Conservation (phyloP, 768 basidiomycete genomes). For the Russula olivacea region DNA sequence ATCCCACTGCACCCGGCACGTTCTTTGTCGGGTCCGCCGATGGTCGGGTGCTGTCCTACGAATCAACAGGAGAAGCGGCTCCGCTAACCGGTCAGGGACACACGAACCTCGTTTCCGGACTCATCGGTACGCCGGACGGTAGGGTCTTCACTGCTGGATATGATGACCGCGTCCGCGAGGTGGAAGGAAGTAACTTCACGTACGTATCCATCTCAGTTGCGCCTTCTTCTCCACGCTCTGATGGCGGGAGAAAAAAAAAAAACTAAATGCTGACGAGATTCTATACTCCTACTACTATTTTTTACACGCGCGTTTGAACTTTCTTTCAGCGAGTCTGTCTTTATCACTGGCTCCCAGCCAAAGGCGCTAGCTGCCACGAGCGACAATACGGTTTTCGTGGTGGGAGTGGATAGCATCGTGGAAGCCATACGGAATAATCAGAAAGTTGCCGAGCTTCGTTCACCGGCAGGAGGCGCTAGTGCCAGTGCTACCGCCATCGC, state of each 20-base stretch:
- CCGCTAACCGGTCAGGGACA: constrained; percentile 61
- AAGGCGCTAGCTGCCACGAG: constrained; percentile 52
- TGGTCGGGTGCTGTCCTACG: constrained; percentile 66
- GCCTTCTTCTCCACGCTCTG: constrained; percentile 4
- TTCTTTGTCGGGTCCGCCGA: constrained; percentile 80
- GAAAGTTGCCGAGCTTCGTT: constrained; percentile 49
- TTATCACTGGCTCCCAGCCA: constrained; percentile 57
- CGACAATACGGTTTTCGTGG: constrained; percentile 63
- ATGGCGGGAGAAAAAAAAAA: not conserved
- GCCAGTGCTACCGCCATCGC: constrained; percentile 49
- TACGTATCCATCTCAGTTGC: constrained; percentile 32
- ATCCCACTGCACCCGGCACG: constrained; percentile 43
- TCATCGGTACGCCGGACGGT: constrained; percentile 44
- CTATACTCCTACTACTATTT: too few relatives aligned
- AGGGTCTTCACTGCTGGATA: constrained; percentile 68
- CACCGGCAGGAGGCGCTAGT: constrained; percentile 27
- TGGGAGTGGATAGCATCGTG: constrained; percentile 48
- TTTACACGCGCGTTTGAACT: too few relatives aligned
- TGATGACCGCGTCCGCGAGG: constrained; percentile 73
- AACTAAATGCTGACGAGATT: constrained; percentile 4
- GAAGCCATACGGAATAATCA: constrained; percentile 71
- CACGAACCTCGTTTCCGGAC: constrained; percentile 58
- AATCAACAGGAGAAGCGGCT: constrained; percentile 42
- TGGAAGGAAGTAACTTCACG: constrained; percentile 47
- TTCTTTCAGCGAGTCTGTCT: constrained; percentile 43